A percentile compares a stretch with the other conserved stretches of the same genome.
These are phyloP conservation scores for Pseudodiploospora longispora DNA, from an alignment of 2,329 filamentous ascomycete species.

Conservation along the genomic window DNA sequence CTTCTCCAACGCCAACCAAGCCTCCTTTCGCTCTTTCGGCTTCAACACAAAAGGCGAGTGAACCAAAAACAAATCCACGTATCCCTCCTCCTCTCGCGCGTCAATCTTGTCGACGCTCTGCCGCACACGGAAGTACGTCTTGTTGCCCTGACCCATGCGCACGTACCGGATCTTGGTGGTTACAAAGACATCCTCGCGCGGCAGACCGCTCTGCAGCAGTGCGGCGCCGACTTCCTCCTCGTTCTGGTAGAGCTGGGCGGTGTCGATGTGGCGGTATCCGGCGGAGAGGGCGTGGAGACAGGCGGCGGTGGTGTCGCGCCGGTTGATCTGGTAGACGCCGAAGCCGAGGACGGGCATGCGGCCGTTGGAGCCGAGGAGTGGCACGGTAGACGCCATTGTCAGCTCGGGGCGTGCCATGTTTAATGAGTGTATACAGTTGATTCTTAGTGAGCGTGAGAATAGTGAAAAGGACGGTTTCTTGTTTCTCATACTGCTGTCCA, in stretches of 20 bases:
- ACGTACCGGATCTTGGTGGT: conserved; percentile 55
- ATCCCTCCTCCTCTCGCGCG: conserved; percentile 31
- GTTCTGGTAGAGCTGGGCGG: conserved; percentile 57
- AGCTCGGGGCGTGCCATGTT: no score
- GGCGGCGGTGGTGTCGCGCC: neutral
- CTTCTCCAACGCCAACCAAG: conserved; percentile 61
- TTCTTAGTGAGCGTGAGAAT: no score
- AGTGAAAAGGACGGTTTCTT: no score
- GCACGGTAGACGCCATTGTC: no score
- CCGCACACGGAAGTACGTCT: conserved; percentile 49
- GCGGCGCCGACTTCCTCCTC: conserved; percentile 60
- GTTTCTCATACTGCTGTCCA: no score
- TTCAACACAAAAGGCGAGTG: conserved; percentile 52
- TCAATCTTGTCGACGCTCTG: conserved; percentile 58
- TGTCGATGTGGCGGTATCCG: conserved; percentile 58
- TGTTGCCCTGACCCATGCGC: conserved; percentile 39
- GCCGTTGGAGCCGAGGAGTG: no score
- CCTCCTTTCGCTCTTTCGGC: conserved; percentile 43
- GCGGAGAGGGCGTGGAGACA: conserved; percentile 37
- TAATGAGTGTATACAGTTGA: no score
- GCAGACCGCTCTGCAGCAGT: conserved; percentile 46
- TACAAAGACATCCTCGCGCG: conserved; percentile 54
- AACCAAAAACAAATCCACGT: conserved; percentile 65
- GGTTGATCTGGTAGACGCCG: no score
- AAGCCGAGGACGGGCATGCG: no score